These are phyloP conservation scores for Rhizopogon vinicolor DNA, from an alignment of 768 basidiomycete species.

Conservation along the genomic window DNA sequence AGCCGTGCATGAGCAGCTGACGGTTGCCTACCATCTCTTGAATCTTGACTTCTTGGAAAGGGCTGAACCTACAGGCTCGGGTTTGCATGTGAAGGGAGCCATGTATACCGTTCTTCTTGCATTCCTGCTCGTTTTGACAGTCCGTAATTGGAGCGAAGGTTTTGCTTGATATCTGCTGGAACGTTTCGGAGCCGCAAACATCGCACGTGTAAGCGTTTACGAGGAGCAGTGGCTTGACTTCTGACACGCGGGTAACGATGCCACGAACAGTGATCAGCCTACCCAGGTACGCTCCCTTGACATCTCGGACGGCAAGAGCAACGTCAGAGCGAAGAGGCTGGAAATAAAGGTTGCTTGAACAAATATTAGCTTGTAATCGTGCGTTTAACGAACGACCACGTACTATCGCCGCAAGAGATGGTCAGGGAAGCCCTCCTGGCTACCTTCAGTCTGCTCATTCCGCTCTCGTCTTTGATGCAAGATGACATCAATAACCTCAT, in stretches of 20 bases:
- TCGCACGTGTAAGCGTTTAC: constrained; percentile 99
- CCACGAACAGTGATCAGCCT: constrained; percentile 94
- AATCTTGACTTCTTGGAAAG: constrained; percentile 98
- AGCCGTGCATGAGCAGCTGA: background rate
- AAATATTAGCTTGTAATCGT: constrained; percentile 9
- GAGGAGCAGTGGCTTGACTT: constrained; percentile 95
- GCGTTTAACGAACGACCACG: constrained; percentile 29
- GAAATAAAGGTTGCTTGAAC: constrained; percentile 86
- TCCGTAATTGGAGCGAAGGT: constrained; percentile 86
- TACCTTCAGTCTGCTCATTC: constrained; percentile 74
- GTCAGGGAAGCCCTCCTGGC: constrained; percentile 80
- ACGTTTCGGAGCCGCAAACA: constrained; percentile 96
- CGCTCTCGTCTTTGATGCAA: constrained; percentile 89
- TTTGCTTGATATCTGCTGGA: constrained; percentile 93
- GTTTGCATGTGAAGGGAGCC: constrained; percentile 98
- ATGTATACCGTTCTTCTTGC: constrained; percentile 79
- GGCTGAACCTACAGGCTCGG: constrained; percentile 91
- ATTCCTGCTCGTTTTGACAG: constrained; percentile 83
- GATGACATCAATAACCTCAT: constrained; percentile 96
- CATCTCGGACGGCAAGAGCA: constrained; percentile 87
- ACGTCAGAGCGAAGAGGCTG: constrained; percentile 74
- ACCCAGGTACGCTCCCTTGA: constrained; percentile 83
- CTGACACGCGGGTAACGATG: constrained; percentile 97
- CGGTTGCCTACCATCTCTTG: constrained; percentile 83
- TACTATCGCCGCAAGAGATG: constrained; percentile 94